phyloP scores from a whole-genome alignment of 2,329 filamentous ascomycete genomes.

The Pyrenochaeta sp. region DNA sequence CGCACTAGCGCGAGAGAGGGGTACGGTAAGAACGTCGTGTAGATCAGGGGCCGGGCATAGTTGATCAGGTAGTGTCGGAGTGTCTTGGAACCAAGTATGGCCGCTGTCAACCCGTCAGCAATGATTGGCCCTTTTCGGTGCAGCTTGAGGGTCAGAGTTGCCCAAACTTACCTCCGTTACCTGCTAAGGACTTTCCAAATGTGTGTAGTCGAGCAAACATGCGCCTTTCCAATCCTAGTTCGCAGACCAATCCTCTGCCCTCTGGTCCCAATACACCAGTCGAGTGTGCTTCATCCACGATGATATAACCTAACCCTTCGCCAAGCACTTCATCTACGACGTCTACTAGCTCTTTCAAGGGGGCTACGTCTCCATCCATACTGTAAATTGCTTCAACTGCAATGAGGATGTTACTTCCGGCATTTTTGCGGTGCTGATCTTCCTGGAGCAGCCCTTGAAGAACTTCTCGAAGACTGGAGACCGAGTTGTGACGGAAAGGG shows the following conservation, averaged over 20 bases:
- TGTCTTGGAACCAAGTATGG: slow-evolving; percentile 40
- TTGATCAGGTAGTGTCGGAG: slow-evolving; percentile 48
- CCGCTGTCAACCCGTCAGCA: slow-evolving; percentile 22
- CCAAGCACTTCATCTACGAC: slow-evolving; percentile 66
- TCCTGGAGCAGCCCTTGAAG: slow-evolving; percentile 42
- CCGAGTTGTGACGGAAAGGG: slow-evolving; percentile 67
- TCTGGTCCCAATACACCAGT: slow-evolving; percentile 66
- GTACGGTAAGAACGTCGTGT: slow-evolving; percentile 54
- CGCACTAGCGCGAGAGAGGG: slow-evolving; percentile 53
- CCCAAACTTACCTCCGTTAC: slow-evolving; percentile 69
- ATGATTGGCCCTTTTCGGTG: too few relatives aligned
- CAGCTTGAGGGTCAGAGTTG: too few relatives aligned
- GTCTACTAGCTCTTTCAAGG: slow-evolving; percentile 67
- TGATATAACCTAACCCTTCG: slow-evolving; percentile 65
- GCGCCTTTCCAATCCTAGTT: slow-evolving; percentile 61
- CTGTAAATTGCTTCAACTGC: slow-evolving; percentile 65
- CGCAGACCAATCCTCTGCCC: slow-evolving; percentile 65
- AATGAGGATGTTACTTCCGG: slow-evolving; percentile 40
- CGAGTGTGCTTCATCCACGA: slow-evolving; percentile 75
- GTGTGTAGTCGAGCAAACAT: slow-evolving; percentile 70
- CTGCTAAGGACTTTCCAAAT: slow-evolving; percentile 73
- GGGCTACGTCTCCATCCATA: slow-evolving; percentile 82
- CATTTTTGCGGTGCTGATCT: slow-evolving; percentile 20
- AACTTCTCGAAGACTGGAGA: slow-evolving; percentile 51
- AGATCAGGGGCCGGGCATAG: slow-evolving; percentile 53